Evolutionary conservation across 2,329 filamentous ascomycete genomes (phyloP).

Genomic region (Fusarium algeriense): DNA sequence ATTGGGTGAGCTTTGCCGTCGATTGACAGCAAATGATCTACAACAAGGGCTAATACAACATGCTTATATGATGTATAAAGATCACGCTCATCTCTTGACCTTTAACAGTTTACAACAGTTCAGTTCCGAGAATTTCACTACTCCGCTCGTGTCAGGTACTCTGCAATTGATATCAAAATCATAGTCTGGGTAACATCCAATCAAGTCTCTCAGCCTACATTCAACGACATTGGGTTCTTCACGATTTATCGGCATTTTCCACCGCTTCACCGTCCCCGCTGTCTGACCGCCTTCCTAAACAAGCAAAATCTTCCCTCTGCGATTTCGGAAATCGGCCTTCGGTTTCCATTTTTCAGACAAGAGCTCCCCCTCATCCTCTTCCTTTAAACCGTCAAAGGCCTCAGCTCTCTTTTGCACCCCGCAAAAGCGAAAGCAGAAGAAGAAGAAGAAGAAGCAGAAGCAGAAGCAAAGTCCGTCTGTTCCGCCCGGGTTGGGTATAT

Average conservation of each 20-base stretch:
- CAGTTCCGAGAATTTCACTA: not conserved
- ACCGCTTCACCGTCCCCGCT: slow-evolving; percentile 26
- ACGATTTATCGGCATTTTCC: slow-evolving; percentile 17
- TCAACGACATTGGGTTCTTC: not conserved
- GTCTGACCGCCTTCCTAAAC: slow-evolving; percentile 33
- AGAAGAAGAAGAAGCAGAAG: not conserved
- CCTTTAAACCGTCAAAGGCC: slow-evolving; percentile 27
- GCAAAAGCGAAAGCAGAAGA: slow-evolving; percentile 3
- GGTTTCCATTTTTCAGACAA: slow-evolving; percentile 32
- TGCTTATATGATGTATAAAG: not conserved
- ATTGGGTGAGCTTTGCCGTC: not conserved
- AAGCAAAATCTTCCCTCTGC: slow-evolving; percentile 19
- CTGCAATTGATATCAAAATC: not conserved
- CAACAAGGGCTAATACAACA: not conserved
- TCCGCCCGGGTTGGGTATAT: slow-evolving; percentile 10
- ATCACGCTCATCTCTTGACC: not conserved
- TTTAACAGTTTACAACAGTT: not conserved
- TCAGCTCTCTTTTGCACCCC: slow-evolving; percentile 16
- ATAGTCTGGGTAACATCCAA: slow-evolving; percentile 28
- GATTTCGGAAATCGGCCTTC: slow-evolving; percentile 33
- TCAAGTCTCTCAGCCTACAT: not conserved
- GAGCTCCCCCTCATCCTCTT: slow-evolving; percentile 34
- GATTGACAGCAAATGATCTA: not conserved
- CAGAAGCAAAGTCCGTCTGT: slow-evolving; percentile 1
- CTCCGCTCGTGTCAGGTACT: not conserved